These are phyloP conservation scores for Saccharomyces hybrid DNA, from an alignment of 1,139 yeast species.

Conservation along the genomic window DNA sequence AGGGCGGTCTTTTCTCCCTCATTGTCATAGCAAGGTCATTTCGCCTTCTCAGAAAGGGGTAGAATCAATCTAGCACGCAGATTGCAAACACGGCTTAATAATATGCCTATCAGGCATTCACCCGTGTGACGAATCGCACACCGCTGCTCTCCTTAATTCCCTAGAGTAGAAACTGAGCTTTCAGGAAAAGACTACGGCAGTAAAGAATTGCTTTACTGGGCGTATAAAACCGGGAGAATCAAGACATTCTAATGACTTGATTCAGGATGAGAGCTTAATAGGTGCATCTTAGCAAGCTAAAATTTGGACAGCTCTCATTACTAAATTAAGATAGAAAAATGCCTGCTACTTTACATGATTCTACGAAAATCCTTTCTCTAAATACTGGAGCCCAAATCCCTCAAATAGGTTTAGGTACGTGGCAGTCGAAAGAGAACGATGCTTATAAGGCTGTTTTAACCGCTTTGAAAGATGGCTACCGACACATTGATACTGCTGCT, in stretches of 20 bases:
- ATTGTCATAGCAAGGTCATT: neutral
- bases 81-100: neutral
- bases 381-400: conserved; percentile 65
- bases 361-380: conserved; percentile 36
- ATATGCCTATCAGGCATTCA: neutral
- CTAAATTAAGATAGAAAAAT: neutral
- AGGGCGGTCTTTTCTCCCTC: neutral
- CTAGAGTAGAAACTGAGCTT: neutral
- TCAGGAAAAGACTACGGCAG: neutral
- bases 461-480: conserved; percentile 64
- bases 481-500: conserved; percentile 75
- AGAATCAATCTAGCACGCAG: neutral
- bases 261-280: neutral
- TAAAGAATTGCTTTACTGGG: neutral
- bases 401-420: conserved; percentile 71
- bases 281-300: neutral
- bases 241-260: neutral
- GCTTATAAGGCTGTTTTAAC: conserved; percentile 52
- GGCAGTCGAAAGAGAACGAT: conserved; percentile 57
- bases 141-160: neutral
- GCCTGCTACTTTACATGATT: conserved; percentile 11
- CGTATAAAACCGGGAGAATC: neutral
- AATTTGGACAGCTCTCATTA: neutral
- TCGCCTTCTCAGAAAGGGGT: neutral
- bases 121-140: neutral